phyloP scores from a whole-genome alignment of 306 rosid species.

The Citrullus colocynthis region DNA sequence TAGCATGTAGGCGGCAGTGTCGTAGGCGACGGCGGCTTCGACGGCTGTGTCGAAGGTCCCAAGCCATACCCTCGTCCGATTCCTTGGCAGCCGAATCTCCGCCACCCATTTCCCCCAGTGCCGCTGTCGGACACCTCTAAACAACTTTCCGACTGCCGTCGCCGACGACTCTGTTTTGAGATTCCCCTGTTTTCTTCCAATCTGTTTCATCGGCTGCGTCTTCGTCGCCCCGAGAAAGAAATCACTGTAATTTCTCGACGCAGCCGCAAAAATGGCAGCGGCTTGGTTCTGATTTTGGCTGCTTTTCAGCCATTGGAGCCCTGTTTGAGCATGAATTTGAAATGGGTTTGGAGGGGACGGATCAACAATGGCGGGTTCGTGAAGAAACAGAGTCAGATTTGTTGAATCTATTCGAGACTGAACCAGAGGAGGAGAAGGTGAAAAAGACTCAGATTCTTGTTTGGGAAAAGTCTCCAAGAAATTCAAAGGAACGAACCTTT shows the following conservation, averaged over 20 bases:
- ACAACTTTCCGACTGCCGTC: slow-evolving; percentile 28
- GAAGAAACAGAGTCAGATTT: slow-evolving; percentile 49
- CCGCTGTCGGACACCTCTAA: slow-evolving; percentile 86
- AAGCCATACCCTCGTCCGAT: slow-evolving; percentile 79
- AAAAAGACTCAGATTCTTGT: slow-evolving; percentile 13
- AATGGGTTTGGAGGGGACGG: not conserved
- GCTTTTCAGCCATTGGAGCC: slow-evolving; percentile 27
- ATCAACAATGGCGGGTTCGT: slow-evolving; percentile 28
- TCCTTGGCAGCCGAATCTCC: slow-evolving; percentile 82
- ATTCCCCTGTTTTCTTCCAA: slow-evolving; percentile 19
- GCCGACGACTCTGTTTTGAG: slow-evolving; percentile 11
- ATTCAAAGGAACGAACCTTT: slow-evolving; percentile 36
- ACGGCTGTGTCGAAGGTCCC: slow-evolving; percentile 88
- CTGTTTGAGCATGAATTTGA: slow-evolving; percentile 19
- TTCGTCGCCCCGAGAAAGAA: slow-evolving; percentile 50
- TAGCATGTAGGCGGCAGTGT: slow-evolving; percentile 81
- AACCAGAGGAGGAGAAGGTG: slow-evolving; percentile 23
- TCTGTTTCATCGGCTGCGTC: slow-evolving; percentile 58
- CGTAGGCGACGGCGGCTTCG: slow-evolving; percentile 88
- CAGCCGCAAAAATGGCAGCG: slow-evolving; percentile 8
- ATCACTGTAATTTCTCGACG: slow-evolving; percentile 28
- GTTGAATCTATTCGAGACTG: slow-evolving; percentile 31
- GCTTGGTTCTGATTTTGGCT: slow-evolving; percentile 12
- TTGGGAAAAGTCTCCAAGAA: slow-evolving; percentile 60
- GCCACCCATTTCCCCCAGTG: slow-evolving; percentile 99